A percentile compares a stretch with the other conserved stretches of the same genome.
Evolutionary conservation across 192 early-diverging fungal genomes (phyloP).

Genomic region (Phycomyces nitens): DNA sequence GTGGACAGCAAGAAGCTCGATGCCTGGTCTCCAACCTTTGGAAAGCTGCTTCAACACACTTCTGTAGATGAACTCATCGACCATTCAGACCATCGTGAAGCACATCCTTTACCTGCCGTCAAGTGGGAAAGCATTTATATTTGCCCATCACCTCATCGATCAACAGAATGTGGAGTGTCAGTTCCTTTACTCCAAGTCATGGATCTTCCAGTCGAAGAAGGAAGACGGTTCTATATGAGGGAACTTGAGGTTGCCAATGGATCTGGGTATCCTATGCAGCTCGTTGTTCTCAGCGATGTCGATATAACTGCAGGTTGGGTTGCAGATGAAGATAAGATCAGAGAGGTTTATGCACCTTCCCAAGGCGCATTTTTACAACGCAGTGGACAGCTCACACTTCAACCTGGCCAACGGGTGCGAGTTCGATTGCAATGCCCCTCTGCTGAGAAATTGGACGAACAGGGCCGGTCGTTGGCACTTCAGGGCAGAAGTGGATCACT

Average conservation of each 20-base stretch:
- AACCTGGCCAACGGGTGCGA: slow-evolving; percentile 25
- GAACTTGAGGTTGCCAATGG: slow-evolving; percentile 41
- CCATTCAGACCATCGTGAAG: slow-evolving; percentile 25
- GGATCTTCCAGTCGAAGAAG: slow-evolving; percentile 12
- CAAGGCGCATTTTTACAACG: neutral
- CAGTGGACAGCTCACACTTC: slow-evolving; percentile 30
- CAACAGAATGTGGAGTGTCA: neutral
- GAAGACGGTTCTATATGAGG: slow-evolving; percentile 12
- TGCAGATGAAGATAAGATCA: slow-evolving; percentile 12
- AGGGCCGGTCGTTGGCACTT: slow-evolving; percentile 12
- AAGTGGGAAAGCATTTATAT: slow-evolving; percentile 56
- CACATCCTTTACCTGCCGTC: slow-evolving; percentile 34
- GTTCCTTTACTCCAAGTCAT: slow-evolving; percentile 13
- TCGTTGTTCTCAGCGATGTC: slow-evolving; percentile 47
- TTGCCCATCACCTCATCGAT: slow-evolving; percentile 8
- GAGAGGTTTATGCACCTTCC: neutral
- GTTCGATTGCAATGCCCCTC: slow-evolving; percentile 23
- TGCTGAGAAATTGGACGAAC: slow-evolving; percentile 12
- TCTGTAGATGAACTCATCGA: slow-evolving; percentile 8
- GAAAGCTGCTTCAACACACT: slow-evolving; percentile 8
- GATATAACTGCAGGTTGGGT: slow-evolving; percentile 44
- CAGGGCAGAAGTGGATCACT: slow-evolving; percentile 53
- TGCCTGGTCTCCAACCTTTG: slow-evolving; percentile 15
- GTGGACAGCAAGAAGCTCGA: slow-evolving; percentile 52
- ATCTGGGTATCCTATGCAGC: slow-evolving; percentile 51